Conservation (phyloP, 2,329 filamentous ascomycete species). For the Cercospora sp. region DNA sequence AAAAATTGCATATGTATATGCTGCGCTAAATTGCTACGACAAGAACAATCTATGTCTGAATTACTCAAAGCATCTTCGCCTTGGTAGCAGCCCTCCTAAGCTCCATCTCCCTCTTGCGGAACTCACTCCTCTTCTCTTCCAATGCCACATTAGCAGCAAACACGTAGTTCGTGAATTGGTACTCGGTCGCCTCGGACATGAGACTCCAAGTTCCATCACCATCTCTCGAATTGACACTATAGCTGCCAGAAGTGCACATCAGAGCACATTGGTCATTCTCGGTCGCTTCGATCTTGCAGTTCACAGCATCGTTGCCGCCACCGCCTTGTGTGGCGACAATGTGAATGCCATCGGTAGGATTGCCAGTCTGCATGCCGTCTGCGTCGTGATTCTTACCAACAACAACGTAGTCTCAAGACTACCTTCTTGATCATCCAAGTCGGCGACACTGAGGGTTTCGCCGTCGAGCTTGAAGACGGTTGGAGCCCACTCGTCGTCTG, state of each 20-base stretch:
- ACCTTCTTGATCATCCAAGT: constrained; percentile 2
- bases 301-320: background rate
- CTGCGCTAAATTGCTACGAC: background rate
- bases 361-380: constrained; percentile 6
- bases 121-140: constrained; percentile 4
- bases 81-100: background rate
- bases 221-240: constrained; percentile 4
- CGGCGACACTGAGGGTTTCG: background rate
- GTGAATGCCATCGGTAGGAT: constrained; percentile 7
- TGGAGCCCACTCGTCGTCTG: constrained; percentile 7
- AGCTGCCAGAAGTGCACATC: constrained; percentile 1
- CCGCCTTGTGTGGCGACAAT: constrained; percentile 5
- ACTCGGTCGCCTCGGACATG: background rate
- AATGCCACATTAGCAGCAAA: constrained; percentile 10
- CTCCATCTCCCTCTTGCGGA: constrained; percentile 9
- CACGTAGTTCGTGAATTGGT: constrained; percentile 8
- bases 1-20: background rate
- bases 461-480: constrained; percentile 3
- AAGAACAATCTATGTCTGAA: background rate
- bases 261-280: constrained; percentile 7
- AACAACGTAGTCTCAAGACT: constrained; percentile 3
- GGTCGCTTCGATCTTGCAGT: constrained; percentile 7
- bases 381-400: constrained; percentile 11
- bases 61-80: constrained; percentile 1
- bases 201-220: constrained; percentile 4